Conservation (phyloP, 2,329 filamentous ascomycete genomes). For the Colletotrichum tofieldiae region DNA sequence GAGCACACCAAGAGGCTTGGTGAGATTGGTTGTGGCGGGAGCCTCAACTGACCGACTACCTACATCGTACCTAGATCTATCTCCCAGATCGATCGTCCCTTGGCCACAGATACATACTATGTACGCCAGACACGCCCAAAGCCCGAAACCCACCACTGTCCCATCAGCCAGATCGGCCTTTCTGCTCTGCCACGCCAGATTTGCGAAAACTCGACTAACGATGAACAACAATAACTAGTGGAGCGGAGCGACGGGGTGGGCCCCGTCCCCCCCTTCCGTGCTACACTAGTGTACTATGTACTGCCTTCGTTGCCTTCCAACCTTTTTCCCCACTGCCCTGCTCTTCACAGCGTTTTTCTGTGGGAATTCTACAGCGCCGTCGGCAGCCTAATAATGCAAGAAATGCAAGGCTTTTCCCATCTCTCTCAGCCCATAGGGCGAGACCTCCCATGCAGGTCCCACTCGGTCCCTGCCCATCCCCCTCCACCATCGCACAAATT, state of each 20-base stretch:
- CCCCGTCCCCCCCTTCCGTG: neutral
- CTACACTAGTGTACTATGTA: no score
- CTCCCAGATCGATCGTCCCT: conserved; percentile 1
- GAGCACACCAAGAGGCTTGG: no score
- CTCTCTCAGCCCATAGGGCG: conserved; percentile 23
- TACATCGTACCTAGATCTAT: neutral
- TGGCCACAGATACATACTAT: neutral
- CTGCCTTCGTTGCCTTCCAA: neutral
- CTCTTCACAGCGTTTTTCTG: conserved; percentile 26
- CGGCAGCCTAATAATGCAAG: conserved; percentile 8
- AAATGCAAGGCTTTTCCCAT: conserved; percentile 10
- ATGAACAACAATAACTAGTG: conserved; percentile 5
- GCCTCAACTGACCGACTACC: neutral
- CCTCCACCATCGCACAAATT: conserved; percentile 11
- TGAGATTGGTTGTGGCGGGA: neutral
- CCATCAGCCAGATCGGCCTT: neutral
- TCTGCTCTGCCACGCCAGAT: neutral
- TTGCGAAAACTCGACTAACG: neutral
- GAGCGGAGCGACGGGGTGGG: neutral
- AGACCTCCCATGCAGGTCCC: conserved; percentile 1
- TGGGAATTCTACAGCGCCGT: conserved; percentile 13
- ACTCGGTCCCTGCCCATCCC: conserved; percentile 8
- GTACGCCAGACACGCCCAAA: neutral
- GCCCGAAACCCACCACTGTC: neutral
- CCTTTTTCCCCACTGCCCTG: neutral